Conservation (phyloP, 164 flowering plant genomes). For the Litsea cubeba region DNA sequence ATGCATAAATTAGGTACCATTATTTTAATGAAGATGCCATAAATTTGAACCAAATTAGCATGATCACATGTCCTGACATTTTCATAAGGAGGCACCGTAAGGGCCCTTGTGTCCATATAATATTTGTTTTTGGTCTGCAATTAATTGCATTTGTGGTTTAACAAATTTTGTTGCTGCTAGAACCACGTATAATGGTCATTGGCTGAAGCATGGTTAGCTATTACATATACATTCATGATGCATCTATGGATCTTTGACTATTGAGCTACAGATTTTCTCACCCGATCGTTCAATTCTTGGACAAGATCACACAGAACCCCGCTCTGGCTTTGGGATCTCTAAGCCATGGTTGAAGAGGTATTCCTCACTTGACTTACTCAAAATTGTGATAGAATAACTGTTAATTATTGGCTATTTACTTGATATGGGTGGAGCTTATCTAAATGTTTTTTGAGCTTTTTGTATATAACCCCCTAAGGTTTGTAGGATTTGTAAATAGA, state of each 20-base stretch:
- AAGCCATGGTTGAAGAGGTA: slow-evolving; percentile 70
- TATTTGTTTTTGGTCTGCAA: not conserved
- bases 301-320: slow-evolving; percentile 44
- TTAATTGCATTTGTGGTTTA: not conserved
- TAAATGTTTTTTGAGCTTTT: too few species aligned
- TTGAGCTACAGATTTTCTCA: slow-evolving; percentile 17
- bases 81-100: too few species aligned
- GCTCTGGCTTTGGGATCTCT: slow-evolving; percentile 45
- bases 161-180: not conserved
- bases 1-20: not conserved
- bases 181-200: not conserved
- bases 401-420: not conserved
- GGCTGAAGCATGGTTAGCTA: not conserved
- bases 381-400: not conserved
- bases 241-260: slow-evolving; percentile 34
- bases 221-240: not conserved
- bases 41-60: not conserved
- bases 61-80: too few species aligned
- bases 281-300: slow-evolving; percentile 48
- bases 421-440: not conserved
- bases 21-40: not conserved
- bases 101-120: too few species aligned
- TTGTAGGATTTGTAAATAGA: too few species aligned
- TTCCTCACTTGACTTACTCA: not conserved
- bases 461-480: too few species aligned